Percentiles rank a stretch among this genome's conserved stretches.
Evolutionary conservation across 2,329 filamentous ascomycete genomes (phyloP).

Genomic region (Fusarium sp.): DNA sequence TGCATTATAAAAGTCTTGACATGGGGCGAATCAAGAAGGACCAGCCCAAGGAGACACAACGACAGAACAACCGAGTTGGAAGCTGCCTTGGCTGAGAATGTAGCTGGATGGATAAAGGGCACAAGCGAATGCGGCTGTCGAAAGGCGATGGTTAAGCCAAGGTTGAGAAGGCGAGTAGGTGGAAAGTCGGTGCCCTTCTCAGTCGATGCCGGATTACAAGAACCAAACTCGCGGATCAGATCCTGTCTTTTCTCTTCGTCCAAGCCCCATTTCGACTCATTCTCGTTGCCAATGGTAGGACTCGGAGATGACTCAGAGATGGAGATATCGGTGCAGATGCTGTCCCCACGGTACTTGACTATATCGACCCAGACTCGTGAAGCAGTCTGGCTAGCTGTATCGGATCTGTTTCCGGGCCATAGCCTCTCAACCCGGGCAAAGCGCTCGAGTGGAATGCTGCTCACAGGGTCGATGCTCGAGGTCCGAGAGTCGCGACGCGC

Average conservation of each 20-base stretch:
- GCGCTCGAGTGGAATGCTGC: constrained; percentile 2
- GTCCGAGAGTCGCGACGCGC: not conserved
- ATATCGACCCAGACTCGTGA: not conserved
- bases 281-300: constrained; percentile 3
- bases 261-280: constrained; percentile 7
- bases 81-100: constrained; percentile 7
- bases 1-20: not conserved
- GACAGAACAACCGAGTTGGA: constrained; percentile 3
- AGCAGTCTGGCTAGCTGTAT: not conserved
- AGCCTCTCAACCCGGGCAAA: constrained; percentile 9
- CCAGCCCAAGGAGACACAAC: not conserved
- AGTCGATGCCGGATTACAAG: not conserved
- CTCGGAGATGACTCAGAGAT: not conserved
- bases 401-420: constrained; percentile 6
- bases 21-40: not conserved
- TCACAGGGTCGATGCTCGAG: not conserved
- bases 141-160: constrained; percentile 13
- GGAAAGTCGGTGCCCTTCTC: not conserved
- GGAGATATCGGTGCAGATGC: constrained; percentile 1
- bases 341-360: not conserved
- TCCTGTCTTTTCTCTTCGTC: constrained; percentile 8
- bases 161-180: not conserved
- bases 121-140: constrained; percentile 10
- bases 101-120: constrained; percentile 12
- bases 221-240: not conserved